Evolutionary conservation across 129 eudicot species (phyloP).

Genomic region (Tagetes patula): DNA sequence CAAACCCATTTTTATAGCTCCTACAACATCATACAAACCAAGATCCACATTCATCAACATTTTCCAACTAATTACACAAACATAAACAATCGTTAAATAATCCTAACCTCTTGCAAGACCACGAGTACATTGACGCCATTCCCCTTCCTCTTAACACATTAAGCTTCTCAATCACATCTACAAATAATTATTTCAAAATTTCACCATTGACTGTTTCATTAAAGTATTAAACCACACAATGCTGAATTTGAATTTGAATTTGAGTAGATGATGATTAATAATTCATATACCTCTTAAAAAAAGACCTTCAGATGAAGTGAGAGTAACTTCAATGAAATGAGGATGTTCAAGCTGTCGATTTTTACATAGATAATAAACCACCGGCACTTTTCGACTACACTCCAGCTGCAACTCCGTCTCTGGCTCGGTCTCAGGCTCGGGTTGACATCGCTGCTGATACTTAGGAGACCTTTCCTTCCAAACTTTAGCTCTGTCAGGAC

Average conservation of each 20-base stretch:
- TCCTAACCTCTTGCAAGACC: conserved; percentile 98
- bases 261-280: neutral
- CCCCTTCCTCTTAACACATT: conserved; percentile 90
- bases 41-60: neutral
- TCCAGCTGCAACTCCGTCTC: conserved; percentile 28
- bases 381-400: conserved; percentile 52
- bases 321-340: conserved; percentile 82
- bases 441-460: conserved; percentile 43
- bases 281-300: conserved; percentile 67
- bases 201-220: neutral
- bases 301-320: conserved; percentile 83
- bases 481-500: conserved; percentile 95
- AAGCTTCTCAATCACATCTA: conserved; percentile 91
- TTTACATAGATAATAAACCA: conserved; percentile 78
- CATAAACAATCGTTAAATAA: neutral
- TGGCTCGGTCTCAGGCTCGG: conserved; percentile 17
- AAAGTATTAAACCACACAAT: conserved; percentile 9
- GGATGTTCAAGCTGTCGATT: conserved; percentile 98
- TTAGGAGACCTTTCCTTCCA: conserved; percentile 93
- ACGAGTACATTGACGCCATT: conserved; percentile 89
- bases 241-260: conserved; percentile 48
- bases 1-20: conserved; percentile 90
- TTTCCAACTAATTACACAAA: neutral
- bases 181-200: conserved; percentile 23
- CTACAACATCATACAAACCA: conserved; percentile 41